phyloP scores from a whole-genome alignment of 345 rosid genomes.

The Syzygium grande region DNA sequence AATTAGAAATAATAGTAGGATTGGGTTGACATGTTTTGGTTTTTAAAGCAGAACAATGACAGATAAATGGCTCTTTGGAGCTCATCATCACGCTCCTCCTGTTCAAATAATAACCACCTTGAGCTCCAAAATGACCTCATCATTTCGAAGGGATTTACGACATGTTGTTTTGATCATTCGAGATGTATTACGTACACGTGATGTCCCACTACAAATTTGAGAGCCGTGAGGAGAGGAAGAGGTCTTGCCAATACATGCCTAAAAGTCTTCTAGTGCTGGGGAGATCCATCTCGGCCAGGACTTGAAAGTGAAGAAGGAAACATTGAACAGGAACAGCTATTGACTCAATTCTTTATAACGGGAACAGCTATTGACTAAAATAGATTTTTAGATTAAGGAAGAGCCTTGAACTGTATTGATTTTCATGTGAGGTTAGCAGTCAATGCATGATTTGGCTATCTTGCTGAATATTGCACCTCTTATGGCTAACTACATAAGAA shows the following conservation, averaged over 20 bases:
- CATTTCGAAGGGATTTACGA: fast-evolving
- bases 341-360: neutral
- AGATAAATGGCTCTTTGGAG: neutral
- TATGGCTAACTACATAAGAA: too few species aligned
- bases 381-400: too few species aligned
- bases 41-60: neutral
- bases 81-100: neutral
- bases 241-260: neutral
- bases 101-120: neutral
- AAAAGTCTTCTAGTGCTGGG: neutral
- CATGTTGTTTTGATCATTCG: neutral
- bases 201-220: neutral
- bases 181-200: fast-evolving
- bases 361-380: fast-evolving
- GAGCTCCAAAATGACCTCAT: neutral
- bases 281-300: neutral
- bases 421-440: neutral
- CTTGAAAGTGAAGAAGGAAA: too few species aligned
- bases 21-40: too few species aligned
- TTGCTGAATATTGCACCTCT: too few species aligned
- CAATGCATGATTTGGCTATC: neutral
- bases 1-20: too few species aligned
- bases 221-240: neutral
- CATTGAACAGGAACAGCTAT: too few species aligned
- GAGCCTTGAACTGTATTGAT: neutral